Percentiles rank a stretch among this genome's conserved stretches.
Conservation (phyloP, 176 grass and related monocot species). For the Phragmites australis region DNA sequence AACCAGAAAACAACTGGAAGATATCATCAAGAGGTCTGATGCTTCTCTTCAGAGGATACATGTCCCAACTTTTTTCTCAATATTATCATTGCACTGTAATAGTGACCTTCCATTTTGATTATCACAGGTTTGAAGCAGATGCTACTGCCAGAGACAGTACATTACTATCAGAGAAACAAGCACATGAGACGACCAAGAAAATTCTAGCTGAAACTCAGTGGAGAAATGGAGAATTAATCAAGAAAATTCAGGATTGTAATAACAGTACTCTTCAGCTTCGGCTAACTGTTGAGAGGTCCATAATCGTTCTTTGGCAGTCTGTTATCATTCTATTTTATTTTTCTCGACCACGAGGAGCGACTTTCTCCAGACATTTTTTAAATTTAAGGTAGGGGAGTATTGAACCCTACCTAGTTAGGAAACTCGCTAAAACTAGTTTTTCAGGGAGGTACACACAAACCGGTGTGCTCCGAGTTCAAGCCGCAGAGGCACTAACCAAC, state of each 20-base stretch:
- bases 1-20: conserved; percentile 50
- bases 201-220: conserved; percentile 44
- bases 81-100: conserved; percentile 29
- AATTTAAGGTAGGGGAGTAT: no score
- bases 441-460: no score
- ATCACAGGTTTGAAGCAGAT: conserved; percentile 52
- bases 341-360: no score
- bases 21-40: conserved; percentile 55
- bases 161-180: conserved; percentile 47
- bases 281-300: conserved; percentile 51
- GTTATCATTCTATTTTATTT: no score
- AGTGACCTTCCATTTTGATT: conserved; percentile 21
- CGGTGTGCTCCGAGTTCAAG: no score
- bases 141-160: conserved; percentile 43
- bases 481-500: no score
- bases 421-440: no score
- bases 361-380: no score
- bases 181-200: conserved; percentile 47
- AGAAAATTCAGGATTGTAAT: conserved; percentile 47
- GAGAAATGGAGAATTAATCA: conserved; percentile 50
- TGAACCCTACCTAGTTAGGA: no score
- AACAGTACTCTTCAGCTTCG: conserved; percentile 50
- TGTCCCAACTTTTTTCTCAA: conserved; percentile 22
- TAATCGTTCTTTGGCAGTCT: conserved; percentile 32
- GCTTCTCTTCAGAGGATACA: conserved; percentile 29